Evolutionary conservation across 495 filamentous ascomycete genomes (phyloP).

Genomic region (Talaromyces proteolyticus): DNA sequence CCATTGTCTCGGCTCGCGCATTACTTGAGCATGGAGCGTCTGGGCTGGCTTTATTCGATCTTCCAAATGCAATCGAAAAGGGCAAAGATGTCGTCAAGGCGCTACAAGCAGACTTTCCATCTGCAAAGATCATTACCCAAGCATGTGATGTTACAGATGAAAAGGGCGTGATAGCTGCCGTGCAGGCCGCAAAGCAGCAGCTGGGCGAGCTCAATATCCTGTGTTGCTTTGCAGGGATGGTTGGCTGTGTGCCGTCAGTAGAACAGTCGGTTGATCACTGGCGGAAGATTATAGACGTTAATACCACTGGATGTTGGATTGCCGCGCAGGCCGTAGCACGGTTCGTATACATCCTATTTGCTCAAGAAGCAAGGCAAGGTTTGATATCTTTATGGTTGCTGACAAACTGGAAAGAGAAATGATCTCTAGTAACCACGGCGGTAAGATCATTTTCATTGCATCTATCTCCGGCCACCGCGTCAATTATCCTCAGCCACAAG

Average conservation of each 20-base stretch:
- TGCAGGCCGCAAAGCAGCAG: constrained; percentile 25
- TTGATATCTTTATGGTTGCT: not conserved
- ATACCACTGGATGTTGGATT: constrained; percentile 59
- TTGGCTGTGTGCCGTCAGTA: constrained; percentile 48
- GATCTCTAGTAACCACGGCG: constrained; percentile 29
- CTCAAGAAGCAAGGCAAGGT: not conserved
- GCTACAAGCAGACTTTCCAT: constrained; percentile 47
- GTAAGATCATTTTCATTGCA: constrained; percentile 58
- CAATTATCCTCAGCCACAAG: constrained; percentile 39
- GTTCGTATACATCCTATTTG: constrained; percentile 18
- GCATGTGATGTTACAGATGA: constrained; percentile 54
- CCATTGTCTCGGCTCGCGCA: constrained; percentile 49
- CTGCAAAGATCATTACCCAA: constrained; percentile 34
- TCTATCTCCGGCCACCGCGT: constrained; percentile 59
- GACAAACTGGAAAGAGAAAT: constrained; percentile 16
- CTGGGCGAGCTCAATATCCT: constrained; percentile 53
- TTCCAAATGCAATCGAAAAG: constrained; percentile 32
- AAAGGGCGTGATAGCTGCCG: constrained; percentile 32
- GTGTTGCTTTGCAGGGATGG: constrained; percentile 62
- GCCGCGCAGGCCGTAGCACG: constrained; percentile 56
- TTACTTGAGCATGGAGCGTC: constrained; percentile 64
- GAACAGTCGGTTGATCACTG: constrained; percentile 49
- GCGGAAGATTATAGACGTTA: constrained; percentile 56
- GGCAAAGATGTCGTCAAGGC: constrained; percentile 18
- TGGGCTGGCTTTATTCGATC: constrained; percentile 55